Evolutionary conservation across 2,329 filamentous ascomycete genomes (phyloP).

Genomic region (Grosmannia huntii): DNA sequence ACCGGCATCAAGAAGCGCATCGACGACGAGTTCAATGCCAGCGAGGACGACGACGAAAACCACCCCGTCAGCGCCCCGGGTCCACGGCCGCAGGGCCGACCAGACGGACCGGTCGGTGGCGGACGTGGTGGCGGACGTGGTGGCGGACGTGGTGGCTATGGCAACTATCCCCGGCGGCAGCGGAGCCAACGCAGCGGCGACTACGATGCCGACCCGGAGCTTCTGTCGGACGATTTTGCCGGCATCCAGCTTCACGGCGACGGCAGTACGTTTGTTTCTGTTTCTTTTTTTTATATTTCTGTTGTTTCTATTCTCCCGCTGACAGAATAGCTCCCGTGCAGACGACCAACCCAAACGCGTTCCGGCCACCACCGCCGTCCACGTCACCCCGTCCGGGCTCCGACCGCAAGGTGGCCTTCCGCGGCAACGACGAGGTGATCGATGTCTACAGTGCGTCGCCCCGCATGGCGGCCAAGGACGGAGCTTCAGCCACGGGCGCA

Average conservation of each 20-base stretch:
- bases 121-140: constrained; percentile 19
- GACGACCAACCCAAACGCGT: constrained; percentile 63
- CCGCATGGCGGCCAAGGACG: constrained; percentile 39
- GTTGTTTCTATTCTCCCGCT: too few species aligned
- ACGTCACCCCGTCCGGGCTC: constrained; percentile 36
- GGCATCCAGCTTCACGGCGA: constrained; percentile 51
- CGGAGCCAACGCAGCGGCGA: constrained; percentile 64
- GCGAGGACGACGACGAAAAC: constrained; percentile 38
- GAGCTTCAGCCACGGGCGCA: constrained; percentile 19
- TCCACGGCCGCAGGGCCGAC: constrained; percentile 6
- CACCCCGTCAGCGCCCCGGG: constrained; percentile 5
- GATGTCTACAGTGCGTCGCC: constrained; percentile 60
- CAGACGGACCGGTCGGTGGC: constrained; percentile 11
- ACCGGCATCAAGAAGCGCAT: constrained; percentile 83
- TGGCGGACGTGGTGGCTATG: constrained; percentile 20
- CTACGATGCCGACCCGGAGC: constrained; percentile 88
- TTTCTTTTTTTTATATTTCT: neutral
- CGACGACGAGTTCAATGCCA: constrained; percentile 73
- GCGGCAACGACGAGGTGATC: constrained; percentile 60
- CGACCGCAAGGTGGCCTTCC: constrained; percentile 43
- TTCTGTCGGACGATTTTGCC: constrained; percentile 81
- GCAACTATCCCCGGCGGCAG: constrained; percentile 36
- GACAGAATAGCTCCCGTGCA: constrained; percentile 41
- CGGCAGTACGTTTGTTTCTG: constrained; percentile 37
- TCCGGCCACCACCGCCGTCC: constrained; percentile 51